Conservation (phyloP, 495 filamentous ascomycete species). For the Penicillium cataractarum region DNA sequence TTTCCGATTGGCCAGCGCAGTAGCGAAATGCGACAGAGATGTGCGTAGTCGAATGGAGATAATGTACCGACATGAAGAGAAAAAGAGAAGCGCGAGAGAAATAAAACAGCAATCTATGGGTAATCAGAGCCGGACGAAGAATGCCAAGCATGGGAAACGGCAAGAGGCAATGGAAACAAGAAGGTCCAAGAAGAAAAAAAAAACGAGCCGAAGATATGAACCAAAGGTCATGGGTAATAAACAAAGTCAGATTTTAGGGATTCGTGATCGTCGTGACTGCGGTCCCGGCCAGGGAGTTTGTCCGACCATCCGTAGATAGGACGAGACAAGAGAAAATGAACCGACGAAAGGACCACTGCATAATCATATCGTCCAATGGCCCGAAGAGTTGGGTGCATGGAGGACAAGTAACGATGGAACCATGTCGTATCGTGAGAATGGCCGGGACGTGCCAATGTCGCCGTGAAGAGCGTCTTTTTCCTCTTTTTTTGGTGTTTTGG, state of each 20-base stretch:
- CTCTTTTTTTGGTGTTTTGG: conserved; percentile 29
- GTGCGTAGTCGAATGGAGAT: conserved; percentile 25
- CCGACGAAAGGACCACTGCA: conserved; percentile 4
- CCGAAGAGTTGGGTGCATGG: neutral
- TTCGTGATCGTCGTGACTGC: conserved; percentile 54
- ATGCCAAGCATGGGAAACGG: conserved; percentile 32
- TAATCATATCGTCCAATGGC: conserved; percentile 4
- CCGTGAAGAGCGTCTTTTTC: conserved; percentile 41
- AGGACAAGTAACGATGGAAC: neutral
- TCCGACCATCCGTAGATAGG: neutral
- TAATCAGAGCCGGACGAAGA: conserved; percentile 36
- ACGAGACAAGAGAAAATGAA: conserved; percentile 2
- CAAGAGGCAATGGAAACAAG: conserved; percentile 18
- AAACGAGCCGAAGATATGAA: conserved; percentile 31
- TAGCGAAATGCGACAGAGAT: conserved; percentile 28
- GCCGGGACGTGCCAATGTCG: conserved; percentile 37
- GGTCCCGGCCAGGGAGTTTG: conserved; percentile 26
- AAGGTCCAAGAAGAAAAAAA: conserved; percentile 28
- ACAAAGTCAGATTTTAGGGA: conserved; percentile 38
- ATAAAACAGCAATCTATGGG: conserved; percentile 38
- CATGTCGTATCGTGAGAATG: neutral
- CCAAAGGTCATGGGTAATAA: conserved; percentile 41
- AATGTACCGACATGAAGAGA: conserved; percentile 36
- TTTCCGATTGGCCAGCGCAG: conserved; percentile 3
- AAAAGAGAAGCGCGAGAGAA: conserved; percentile 19